A percentile compares a stretch with the other conserved stretches of the same genome.
Evolutionary conservation across 2,329 filamentous ascomycete species (phyloP).

Genomic region (Ilyonectria sp.): DNA sequence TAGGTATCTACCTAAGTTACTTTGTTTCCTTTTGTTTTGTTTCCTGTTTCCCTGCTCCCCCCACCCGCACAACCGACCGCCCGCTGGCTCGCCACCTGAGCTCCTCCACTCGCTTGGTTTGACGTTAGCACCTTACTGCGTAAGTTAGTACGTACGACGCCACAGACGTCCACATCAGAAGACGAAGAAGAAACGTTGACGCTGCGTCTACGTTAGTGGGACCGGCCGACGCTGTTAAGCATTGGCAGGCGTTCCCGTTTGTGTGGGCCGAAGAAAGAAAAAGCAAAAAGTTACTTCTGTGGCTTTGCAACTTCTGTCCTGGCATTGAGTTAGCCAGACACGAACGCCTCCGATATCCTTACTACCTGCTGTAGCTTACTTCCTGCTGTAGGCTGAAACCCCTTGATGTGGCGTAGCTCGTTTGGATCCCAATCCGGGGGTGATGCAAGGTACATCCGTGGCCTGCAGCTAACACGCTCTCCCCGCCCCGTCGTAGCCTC

Average conservation of each 20-base stretch:
- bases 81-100: slow-evolving; percentile 7
- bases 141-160: slow-evolving; percentile 23
- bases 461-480: slow-evolving; percentile 28
- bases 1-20: no score
- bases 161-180: slow-evolving; percentile 37
- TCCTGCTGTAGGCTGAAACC: slow-evolving; percentile 1
- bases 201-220: slow-evolving; percentile 23
- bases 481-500: background rate
- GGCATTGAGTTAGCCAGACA: background rate
- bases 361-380: no score
- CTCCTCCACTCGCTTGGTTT: slow-evolving; percentile 27
- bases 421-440: slow-evolving; percentile 20
- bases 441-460: slow-evolving; percentile 36
- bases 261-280: background rate
- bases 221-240: slow-evolving; percentile 1
- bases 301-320: background rate
- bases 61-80: background rate
- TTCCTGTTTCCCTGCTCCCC: background rate
- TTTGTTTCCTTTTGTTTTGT: slow-evolving; percentile 8
- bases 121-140: slow-evolving; percentile 12
- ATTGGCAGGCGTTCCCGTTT: no score
- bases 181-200: slow-evolving; percentile 17
- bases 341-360: background rate
- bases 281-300: background rate
- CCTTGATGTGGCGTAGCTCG: slow-evolving; percentile 6